Percentiles rank a stretch among this genome's conserved stretches.
Evolutionary conservation across 2,329 filamentous ascomycete species (phyloP).

Genomic region (Bimuria novae-zelandiae): DNA sequence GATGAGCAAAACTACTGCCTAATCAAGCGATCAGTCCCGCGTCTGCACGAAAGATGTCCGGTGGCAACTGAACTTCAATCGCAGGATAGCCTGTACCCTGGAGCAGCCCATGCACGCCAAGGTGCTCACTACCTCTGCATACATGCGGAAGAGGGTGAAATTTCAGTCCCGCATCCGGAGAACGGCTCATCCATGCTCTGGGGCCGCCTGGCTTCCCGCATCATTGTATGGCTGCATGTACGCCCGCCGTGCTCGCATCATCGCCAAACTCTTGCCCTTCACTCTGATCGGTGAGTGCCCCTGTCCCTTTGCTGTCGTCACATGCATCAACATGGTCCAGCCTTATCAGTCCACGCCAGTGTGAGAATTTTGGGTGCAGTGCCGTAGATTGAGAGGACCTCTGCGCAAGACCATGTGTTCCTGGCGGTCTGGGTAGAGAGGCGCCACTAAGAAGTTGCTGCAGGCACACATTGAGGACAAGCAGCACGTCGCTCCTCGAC

Average conservation of each 20-base stretch:
- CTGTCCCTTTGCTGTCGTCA: not conserved
- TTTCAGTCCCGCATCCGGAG: not conserved
- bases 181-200: not conserved
- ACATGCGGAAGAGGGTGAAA: not conserved
- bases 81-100: not conserved
- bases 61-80: not conserved
- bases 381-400: not conserved
- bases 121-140: not conserved
- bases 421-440: not conserved
- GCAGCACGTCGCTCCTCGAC: not conserved
- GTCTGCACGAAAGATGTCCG: not conserved
- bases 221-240: slow-evolving; percentile 19
- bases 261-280: not conserved
- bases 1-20: not conserved
- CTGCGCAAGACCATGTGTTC: not conserved
- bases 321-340: slow-evolving; percentile 7
- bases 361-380: not conserved
- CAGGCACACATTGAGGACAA: not conserved
- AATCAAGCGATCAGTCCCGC: not conserved
- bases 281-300: slow-evolving; percentile 13
- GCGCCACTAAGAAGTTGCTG: not conserved
- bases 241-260: slow-evolving; percentile 3
- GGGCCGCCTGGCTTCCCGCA: slow-evolving; percentile 16
- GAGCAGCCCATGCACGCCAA: not conserved
- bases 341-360: not conserved